These are phyloP conservation scores for Paraphaeosphaeria sporulosa DNA, from an alignment of 2,329 filamentous ascomycete species.

Conservation along the genomic window DNA sequence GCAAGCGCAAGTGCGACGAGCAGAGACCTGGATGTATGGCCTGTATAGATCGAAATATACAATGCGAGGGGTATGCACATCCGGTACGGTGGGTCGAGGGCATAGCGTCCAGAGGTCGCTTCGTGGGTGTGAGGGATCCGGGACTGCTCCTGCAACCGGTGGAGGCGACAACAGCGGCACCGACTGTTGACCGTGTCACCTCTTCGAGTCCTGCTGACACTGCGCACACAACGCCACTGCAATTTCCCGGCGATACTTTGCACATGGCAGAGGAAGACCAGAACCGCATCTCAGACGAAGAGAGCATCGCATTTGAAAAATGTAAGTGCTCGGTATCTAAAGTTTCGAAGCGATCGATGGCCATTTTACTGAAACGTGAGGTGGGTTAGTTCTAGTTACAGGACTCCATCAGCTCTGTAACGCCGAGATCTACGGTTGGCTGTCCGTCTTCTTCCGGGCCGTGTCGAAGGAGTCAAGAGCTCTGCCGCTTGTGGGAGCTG, in stretches of 20 bases:
- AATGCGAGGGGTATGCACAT: neutral
- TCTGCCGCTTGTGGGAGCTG: neutral
- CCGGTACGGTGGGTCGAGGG: neutral
- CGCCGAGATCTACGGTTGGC: neutral
- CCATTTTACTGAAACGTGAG: neutral
- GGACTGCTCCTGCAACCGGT: neutral
- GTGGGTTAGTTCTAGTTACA: neutral
- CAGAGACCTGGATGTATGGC: neutral
- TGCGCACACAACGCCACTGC: neutral
- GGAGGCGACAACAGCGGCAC: neutral
- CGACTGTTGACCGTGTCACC: neutral
- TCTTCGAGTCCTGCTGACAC: neutral
- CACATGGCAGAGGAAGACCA: neutral
- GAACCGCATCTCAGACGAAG: neutral
- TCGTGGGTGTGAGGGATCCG: neutral
- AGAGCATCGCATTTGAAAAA: neutral
- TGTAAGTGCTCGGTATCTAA: neutral
- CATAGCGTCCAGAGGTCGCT: neutral
- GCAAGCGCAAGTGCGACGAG: constrained; percentile 1
- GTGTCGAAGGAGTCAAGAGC: neutral
- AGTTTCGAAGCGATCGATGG: no score
- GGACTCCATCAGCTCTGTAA: neutral
- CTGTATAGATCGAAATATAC: neutral
- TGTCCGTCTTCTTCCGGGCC: neutral
- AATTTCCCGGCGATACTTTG: neutral